Evolutionary conservation across 1,284 basidiomycete genomes (phyloP), one percentile per base, ranked within the genome.

Genomic region (Heimioporus retisporus): DNA sequence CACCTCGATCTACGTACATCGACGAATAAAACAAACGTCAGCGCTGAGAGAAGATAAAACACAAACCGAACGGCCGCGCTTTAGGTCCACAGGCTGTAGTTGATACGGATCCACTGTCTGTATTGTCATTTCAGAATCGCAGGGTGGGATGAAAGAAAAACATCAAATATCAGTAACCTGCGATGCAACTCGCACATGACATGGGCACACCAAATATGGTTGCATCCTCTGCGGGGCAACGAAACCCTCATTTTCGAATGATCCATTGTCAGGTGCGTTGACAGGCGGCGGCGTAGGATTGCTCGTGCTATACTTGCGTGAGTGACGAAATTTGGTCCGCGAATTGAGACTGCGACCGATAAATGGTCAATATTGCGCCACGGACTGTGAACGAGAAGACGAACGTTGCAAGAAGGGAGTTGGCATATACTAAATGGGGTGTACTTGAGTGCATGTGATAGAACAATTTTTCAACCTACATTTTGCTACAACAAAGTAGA

Each of bases 401-500:
- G 3, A 61, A 75, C 75, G 67, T 75, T n/a, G 74, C 73, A 28
- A 75, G 64, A 19, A 75, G 55, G 23, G 71, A 75, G 31, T 76
- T 77, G 55, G 73, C 75, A 7, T 75, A 72, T 19, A 75, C 73
- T 77, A 25, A 2, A 21, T 15, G 35, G 35, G 15, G 11, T 31
- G 16, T 21, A 50, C 40, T 8, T n/a, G 11, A 13, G n/a, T 57
- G 50, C 53, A 19, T 14, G 35, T 3, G 6, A 11, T 19, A 14
- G 6, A 35, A 28, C 18, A 14, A 0, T 7, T 35, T 50, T 40
- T 21, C 21, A 31, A 64, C 81, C 50, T 69, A 86, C 85, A 73
- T 75, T 86, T 86, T 58, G 77, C 81, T 61, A 86, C 83, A 18
- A 82, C 75, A 68, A 86, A 86, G 68, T 86, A 82, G 16, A 86